Evolutionary conservation across 495 filamentous ascomycete species (phyloP), one percentile per base, ranked within the genome.

Genomic region (Friedmanniomyces endolithicus): DNA sequence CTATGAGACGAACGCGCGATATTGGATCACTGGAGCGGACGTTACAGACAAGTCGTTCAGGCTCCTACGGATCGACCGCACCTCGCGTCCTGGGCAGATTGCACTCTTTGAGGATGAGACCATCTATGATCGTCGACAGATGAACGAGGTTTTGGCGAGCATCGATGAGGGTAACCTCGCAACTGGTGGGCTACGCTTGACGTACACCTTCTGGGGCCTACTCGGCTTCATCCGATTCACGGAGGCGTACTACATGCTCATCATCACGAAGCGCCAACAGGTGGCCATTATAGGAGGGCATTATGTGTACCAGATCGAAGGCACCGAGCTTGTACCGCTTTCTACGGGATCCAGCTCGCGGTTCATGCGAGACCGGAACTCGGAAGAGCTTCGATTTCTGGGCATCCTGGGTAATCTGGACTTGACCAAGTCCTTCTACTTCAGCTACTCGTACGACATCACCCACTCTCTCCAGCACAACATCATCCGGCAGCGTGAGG

Each of bases 391-490:
- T 47, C 78, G 92, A 44, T 97, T 90, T 67, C 77, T 96, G 41
- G 77, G 80, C 27, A 96, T 95, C 52, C 72, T 98, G 16, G 86
- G 85, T 66, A 94, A 94, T 62, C 76, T 98, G 11, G 92, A 98
- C 66, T 70, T 98, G 43, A 86, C 83, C 1, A 75, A 84, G 31
- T 94, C 86, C 0, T 97, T 98, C 67, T 98, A 98, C 71, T 98
- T 96, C 71, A 96, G 94, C 68, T 95, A 97, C 67, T 92, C 89
- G 2, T 98, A 98, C 69, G 87, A 97, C 63, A 86, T 97, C 64
- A 98, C 92, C 22, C 81, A 82, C 48, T 94, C 88, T 0, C 75
- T 98, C 52, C 92, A 98, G 66, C 79, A 90, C 63, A 98, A 97
- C 67, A 89, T 97, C 59, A 84, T 82, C 50, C 78, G 82, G 39